These are phyloP conservation scores for Lathyrus tuberosus DNA, from an alignment of 306 rosid genomes.

Conservation along the genomic window DNA sequence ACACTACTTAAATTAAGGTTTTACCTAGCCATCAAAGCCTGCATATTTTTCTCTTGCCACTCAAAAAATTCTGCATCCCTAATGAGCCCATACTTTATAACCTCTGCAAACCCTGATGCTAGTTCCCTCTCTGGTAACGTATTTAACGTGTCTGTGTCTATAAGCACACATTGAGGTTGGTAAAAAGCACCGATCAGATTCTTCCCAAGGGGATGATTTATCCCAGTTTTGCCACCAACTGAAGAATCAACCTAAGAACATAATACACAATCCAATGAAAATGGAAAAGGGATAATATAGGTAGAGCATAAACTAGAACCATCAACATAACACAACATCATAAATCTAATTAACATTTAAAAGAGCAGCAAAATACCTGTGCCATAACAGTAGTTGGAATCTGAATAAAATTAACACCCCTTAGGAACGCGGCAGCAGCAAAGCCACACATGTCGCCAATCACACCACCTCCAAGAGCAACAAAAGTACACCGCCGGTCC, in stretches of 20 bases:
- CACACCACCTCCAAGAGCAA: slow-evolving; percentile 99
- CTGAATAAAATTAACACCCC: slow-evolving; percentile 95
- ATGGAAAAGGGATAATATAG: background rate
- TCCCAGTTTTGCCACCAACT: slow-evolving; percentile 97
- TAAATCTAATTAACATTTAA: slow-evolving; percentile 5
- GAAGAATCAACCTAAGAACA: slow-evolving; percentile 89
- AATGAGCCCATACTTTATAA: slow-evolving; percentile 88
- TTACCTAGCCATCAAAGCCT: slow-evolving; percentile 76
- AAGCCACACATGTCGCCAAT: slow-evolving; percentile 96
- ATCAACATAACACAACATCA: slow-evolving; percentile 2
- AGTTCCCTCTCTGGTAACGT: slow-evolving; percentile 87
- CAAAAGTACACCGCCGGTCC: slow-evolving; percentile 80
- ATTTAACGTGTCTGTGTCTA: slow-evolving; percentile 82
- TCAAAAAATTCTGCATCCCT: slow-evolving; percentile 89
- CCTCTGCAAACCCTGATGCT: slow-evolving; percentile 95
- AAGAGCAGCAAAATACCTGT: slow-evolving; percentile 58
- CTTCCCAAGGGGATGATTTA: slow-evolving; percentile 94
- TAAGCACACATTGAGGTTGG: slow-evolving; percentile 92
- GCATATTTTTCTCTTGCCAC: slow-evolving; percentile 95
- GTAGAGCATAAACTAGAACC: slow-evolving; percentile 6
- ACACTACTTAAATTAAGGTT: background rate
- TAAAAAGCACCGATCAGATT: slow-evolving; percentile 92
- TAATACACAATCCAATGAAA: slow-evolving; percentile 21
- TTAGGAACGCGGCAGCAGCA: slow-evolving; percentile 85
- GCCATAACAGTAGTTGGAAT: slow-evolving; percentile 98